Conservation (phyloP, 257 asterid species). For the Gardenia jasminoides region DNA sequence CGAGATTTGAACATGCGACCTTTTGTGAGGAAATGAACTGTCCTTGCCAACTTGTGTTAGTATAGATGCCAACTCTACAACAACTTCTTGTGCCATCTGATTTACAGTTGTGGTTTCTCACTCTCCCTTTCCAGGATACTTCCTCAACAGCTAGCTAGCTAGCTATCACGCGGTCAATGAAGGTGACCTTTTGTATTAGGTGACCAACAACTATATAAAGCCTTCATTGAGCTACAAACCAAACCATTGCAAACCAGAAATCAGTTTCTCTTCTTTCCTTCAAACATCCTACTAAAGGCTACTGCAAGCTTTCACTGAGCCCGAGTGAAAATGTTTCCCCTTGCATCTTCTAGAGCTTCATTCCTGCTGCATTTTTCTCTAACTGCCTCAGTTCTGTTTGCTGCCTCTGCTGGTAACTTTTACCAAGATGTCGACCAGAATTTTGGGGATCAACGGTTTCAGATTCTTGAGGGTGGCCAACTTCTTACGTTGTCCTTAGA, state of each 20-base stretch:
- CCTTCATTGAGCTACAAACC: no score
- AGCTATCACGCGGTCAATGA: background rate
- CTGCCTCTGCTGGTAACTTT: conserved; percentile 21
- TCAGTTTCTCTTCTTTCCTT: background rate
- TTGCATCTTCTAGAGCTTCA: background rate
- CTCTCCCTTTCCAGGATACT: background rate
- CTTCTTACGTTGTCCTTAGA: conserved; percentile 6
- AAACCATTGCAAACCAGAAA: background rate
- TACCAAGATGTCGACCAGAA: conserved; percentile 10
- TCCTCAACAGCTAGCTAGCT: background rate
- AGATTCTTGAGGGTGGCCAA: conserved; percentile 3
- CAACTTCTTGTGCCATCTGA: background rate
- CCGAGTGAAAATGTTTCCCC: background rate
- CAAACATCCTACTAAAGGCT: background rate
- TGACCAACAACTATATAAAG: conserved; percentile 2
- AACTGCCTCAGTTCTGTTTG: background rate
- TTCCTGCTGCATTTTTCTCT: background rate
- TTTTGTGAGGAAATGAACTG: no score
- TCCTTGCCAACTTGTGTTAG: no score
- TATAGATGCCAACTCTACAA: background rate
- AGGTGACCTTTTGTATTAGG: background rate
- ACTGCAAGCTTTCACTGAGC: background rate
- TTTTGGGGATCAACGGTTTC: conserved; percentile 5
- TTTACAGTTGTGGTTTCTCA: background rate
- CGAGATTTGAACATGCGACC: no score